Percentiles rank a stretch among this genome's conserved stretches.
Evolutionary conservation across 208 protist species (phyloP).

Genomic region (Acanthamoeba lugdunensis): DNA sequence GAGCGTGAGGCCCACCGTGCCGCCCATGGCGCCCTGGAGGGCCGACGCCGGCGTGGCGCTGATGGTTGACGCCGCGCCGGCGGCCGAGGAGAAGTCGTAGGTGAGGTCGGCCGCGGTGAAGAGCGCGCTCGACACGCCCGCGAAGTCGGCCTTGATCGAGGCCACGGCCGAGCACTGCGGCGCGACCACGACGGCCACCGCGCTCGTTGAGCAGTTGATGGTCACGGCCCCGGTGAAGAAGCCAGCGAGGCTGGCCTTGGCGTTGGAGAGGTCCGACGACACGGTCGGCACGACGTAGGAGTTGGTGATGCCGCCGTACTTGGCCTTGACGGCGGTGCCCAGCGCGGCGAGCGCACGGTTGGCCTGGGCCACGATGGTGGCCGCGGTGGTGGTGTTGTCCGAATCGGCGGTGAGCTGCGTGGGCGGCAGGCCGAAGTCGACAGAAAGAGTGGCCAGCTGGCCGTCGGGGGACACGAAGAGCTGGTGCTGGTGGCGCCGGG

Average conservation of each 20-base stretch:
- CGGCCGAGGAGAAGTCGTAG: slow-evolving; percentile 1
- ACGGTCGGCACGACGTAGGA: neutral
- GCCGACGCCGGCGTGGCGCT: neutral
- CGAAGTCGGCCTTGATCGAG: neutral
- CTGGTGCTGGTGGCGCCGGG: neutral
- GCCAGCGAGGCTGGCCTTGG: neutral
- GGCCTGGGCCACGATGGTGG: neutral
- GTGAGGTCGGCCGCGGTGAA: neutral
- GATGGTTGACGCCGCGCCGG: neutral
- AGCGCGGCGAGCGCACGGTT: neutral
- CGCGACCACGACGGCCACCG: neutral
- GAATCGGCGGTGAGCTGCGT: neutral
- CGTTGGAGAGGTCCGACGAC: neutral
- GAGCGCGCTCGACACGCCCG: neutral
- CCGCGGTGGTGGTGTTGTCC: too few species aligned
- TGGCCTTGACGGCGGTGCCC: neutral
- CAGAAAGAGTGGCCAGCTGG: neutral
- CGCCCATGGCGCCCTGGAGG: neutral
- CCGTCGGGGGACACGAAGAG: neutral
- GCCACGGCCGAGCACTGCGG: neutral
- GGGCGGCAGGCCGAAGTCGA: neutral
- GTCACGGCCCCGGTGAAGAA: neutral
- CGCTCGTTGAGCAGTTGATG: neutral
- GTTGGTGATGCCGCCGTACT: neutral
- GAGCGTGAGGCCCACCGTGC: neutral